These are phyloP conservation scores for Syzygium aromaticum DNA, from an alignment of 345 rosid genomes.

Conservation along the genomic window DNA sequence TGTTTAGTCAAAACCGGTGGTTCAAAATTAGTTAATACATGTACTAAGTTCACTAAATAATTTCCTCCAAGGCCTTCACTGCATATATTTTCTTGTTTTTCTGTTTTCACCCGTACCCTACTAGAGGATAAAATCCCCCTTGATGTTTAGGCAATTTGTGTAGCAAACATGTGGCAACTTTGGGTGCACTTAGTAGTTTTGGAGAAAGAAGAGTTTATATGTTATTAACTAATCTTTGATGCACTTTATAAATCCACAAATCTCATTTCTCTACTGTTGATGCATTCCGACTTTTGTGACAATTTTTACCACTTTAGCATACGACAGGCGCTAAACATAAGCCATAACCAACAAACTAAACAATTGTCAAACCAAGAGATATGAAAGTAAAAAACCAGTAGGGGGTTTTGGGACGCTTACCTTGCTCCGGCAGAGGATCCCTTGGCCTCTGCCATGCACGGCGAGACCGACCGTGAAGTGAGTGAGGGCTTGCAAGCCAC, in stretches of 20 bases:
- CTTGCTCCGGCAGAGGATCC: background rate
- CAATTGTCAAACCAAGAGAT: rapidly evolving
- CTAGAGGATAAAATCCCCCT: background rate
- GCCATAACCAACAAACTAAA: background rate
- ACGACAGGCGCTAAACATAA: rapidly evolving
- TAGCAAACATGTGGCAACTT: background rate
- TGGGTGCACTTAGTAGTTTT: background rate
- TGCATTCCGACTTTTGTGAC: background rate
- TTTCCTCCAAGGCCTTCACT: background rate
- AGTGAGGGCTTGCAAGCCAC: background rate
- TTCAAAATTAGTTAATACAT: background rate
- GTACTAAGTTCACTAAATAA: background rate
- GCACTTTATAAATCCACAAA: background rate
- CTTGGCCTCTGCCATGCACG: background rate
- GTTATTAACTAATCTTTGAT: background rate
- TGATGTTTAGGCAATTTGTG: background rate
- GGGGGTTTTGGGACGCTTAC: background rate
- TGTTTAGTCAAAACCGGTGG: background rate
- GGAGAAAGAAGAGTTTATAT: background rate
- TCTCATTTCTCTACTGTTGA: background rate
- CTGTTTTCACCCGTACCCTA: background rate
- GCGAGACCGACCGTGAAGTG: background rate
- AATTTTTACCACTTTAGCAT: background rate
- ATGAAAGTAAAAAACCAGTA: background rate
- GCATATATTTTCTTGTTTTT: background rate